Conservation (phyloP, 352 stramenopile species). For the Globisporangium viniferum region DNA sequence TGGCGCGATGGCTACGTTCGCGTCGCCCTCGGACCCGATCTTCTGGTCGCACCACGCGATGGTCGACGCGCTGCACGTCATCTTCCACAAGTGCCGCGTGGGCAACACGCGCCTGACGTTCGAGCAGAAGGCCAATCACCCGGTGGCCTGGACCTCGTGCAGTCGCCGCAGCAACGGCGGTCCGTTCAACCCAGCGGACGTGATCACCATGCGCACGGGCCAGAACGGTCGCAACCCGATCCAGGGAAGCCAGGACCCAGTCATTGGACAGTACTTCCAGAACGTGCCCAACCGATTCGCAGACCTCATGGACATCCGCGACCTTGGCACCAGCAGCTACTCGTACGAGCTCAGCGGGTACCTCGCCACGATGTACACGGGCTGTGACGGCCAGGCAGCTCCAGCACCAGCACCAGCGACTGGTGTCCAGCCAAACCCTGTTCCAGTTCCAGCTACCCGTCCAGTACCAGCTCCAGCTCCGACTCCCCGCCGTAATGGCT, state of each 20-base stretch:
- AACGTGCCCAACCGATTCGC: constrained; percentile 26
- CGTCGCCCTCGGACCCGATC: constrained; percentile 49
- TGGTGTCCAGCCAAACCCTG: not conserved
- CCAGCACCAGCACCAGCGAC: not conserved
- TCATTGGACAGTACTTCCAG: constrained; percentile 55
- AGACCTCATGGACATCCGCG: constrained; percentile 14
- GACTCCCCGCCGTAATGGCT: not conserved
- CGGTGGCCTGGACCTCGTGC: constrained; percentile 14
- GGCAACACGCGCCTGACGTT: constrained; percentile 23
- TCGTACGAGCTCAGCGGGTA: constrained; percentile 10
- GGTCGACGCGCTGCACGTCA: constrained; percentile 44
- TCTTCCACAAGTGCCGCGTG: constrained; percentile 58
- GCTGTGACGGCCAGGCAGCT: constrained; percentile 1
- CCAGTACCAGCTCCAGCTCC: not conserved
- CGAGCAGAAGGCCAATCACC: constrained; percentile 27
- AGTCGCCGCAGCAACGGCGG: constrained; percentile 14
- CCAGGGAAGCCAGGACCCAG: constrained; percentile 9
- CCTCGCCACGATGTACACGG: constrained; percentile 12
- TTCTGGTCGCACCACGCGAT: constrained; percentile 57
- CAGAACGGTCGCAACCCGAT: constrained; percentile 27
- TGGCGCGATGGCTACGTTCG: constrained; percentile 43
- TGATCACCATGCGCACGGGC: constrained; percentile 28
- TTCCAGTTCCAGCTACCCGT: not conserved
- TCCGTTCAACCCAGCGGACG: constrained; percentile 5
- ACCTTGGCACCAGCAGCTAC: constrained; percentile 17